Percentiles rank a stretch among this genome's conserved stretches.
These are phyloP conservation scores for Shiraia sp. DNA, from an alignment of 2,329 filamentous ascomycete species.

Conservation along the genomic window DNA sequence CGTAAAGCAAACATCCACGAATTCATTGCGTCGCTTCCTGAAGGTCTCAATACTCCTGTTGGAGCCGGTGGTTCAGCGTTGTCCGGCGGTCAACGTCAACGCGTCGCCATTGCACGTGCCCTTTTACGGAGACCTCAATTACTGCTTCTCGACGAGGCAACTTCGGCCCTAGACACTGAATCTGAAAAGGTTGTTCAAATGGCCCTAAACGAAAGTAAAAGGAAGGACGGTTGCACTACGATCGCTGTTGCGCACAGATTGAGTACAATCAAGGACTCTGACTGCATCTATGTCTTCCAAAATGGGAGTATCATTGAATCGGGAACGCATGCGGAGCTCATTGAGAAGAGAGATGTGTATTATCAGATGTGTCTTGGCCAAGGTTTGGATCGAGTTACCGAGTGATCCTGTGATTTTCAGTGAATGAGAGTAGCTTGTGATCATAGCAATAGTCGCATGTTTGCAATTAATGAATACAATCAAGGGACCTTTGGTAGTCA, in stretches of 20 bases:
- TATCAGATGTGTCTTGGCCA: too few relatives aligned
- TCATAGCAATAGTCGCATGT: too few relatives aligned
- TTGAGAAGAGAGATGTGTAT: too few relatives aligned
- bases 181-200: slow-evolving; percentile 67
- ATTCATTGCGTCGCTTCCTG: slow-evolving; percentile 60
- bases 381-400: too few relatives aligned
- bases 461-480: too few relatives aligned
- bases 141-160: slow-evolving; percentile 82
- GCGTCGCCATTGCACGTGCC: slow-evolving; percentile 70
- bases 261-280: slow-evolving; percentile 78
- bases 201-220: slow-evolving; percentile 58
- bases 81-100: slow-evolving; percentile 66
- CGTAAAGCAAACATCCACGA: slow-evolving; percentile 63
- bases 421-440: too few relatives aligned
- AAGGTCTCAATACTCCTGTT: slow-evolving; percentile 32
- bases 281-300: slow-evolving; percentile 42
- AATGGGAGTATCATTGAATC: slow-evolving; percentile 9
- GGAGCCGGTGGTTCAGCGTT: slow-evolving; percentile 43
- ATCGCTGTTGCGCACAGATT: slow-evolving; percentile 74
- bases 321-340: too few relatives aligned
- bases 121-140: slow-evolving; percentile 77
- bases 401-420: too few relatives aligned
- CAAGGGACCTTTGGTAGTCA: too few relatives aligned
- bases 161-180: slow-evolving; percentile 76
- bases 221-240: slow-evolving; percentile 64